phyloP scores from a whole-genome alignment of 2,329 filamentous ascomycete genomes.

The Trichoderma sp. region DNA sequence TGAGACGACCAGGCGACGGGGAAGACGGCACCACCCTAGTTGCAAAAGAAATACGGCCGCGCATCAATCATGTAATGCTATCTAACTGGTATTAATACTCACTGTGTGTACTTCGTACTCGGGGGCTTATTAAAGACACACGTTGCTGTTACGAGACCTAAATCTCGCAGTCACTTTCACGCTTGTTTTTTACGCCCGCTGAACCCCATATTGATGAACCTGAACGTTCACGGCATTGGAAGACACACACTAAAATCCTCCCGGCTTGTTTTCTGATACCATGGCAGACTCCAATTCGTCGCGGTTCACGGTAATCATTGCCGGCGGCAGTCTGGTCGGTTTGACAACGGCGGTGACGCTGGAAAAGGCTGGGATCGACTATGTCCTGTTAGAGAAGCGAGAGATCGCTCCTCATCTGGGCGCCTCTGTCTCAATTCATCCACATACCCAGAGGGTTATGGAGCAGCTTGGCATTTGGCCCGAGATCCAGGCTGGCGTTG shows the following conservation, averaged over 20 bases:
- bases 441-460: slow-evolving; percentile 31
- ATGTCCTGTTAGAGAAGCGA: slow-evolving; percentile 31
- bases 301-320: slow-evolving; percentile 28
- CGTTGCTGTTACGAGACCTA: background rate
- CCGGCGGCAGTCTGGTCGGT: slow-evolving; percentile 38
- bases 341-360: slow-evolving; percentile 31
- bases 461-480: slow-evolving; percentile 32
- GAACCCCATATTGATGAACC: background rate
- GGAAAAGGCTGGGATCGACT: slow-evolving; percentile 31
- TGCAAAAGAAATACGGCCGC: background rate
- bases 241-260: background rate
- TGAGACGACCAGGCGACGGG: background rate
- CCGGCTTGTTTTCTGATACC: background rate
- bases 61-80: background rate
- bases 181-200: background rate
- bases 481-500: background rate
- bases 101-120: background rate
- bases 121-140: background rate
- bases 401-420: slow-evolving; percentile 31
- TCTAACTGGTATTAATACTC: background rate
- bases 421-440: slow-evolving; percentile 34
- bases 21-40: background rate
- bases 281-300: background rate
- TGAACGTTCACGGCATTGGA: background rate
- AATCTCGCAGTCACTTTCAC: background rate